These are phyloP conservation scores for Geranium incanum DNA, from an alignment of 441 rosid genomes.

Conservation along the genomic window DNA sequence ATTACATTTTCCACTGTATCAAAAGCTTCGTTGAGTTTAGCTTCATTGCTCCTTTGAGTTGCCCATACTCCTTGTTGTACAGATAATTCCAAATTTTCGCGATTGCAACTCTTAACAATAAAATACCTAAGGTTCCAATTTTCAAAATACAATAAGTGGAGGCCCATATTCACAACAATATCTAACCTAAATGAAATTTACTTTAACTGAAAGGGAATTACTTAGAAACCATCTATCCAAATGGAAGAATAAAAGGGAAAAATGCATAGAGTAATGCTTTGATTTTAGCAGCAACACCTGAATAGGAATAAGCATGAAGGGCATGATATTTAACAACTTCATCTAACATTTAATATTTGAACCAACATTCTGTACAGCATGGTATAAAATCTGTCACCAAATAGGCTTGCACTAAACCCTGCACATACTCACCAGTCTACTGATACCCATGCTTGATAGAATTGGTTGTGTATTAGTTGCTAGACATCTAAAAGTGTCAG, in stretches of 20 bases:
- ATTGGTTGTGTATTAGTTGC: not conserved
- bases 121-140: conserved; percentile 65
- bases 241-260: not conserved
- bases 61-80: conserved; percentile 99
- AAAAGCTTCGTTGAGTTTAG: conserved; percentile 94
- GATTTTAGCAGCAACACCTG: not conserved
- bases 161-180: conserved; percentile 14
- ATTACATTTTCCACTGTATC: conserved; percentile 89
- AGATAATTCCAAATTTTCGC: conserved; percentile 92
- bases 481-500: not conserved
- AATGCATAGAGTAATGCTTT: not conserved
- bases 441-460: not conserved
- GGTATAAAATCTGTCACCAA: conserved; percentile 7
- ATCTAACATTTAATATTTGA: conserved; percentile 8
- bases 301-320: conserved; percentile 5
- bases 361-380: conserved; percentile 3
- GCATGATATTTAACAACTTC: conserved; percentile 16
- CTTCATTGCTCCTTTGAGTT: conserved; percentile 96
- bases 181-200: not conserved
- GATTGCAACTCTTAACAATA: conserved; percentile 95
- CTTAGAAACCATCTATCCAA: not conserved
- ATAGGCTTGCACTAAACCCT: not conserved
- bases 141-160: conserved; percentile 24
- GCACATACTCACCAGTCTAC: not conserved
- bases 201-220: conserved; percentile 4